Evolutionary conservation across 495 filamentous ascomycete genomes (phyloP), one percentile per base, ranked within the genome.

Genomic region (Chaetomium cochliodes): DNA sequence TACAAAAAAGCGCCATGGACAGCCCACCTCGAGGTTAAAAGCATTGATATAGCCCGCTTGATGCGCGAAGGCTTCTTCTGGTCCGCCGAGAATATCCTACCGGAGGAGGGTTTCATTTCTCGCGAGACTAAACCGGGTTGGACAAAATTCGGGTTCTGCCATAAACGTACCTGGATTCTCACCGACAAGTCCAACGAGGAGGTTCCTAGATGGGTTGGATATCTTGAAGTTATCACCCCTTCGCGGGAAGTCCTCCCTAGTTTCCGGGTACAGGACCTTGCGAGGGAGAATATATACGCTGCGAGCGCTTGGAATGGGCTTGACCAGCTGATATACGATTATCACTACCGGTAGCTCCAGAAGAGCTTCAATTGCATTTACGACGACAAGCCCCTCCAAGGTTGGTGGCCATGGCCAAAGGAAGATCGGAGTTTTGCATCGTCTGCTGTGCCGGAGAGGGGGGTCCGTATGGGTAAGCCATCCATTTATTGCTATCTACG

Each of bases 1-100:
- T 30, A 30, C 28, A 30, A 30, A 18, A 18, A 41, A 1, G 11
- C 37, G 9, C 2, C 55, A 4, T 58, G 55, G 55, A 22, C 39
- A 6, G 55, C 22, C 20, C 3, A 5, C 2, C 11, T 58, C 20
- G 0, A 3, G 0, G 22, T 58, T 16, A n/a, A 2, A 18, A 30
- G 22, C 41, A 0, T 4, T 3, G 56, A 58, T 23, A 16, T 58
- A 3, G 2, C 41, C 15, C 56, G 56, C 6, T 16, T 58, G 41
- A 58, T 58, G 56, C 56, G 56, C 39, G 56, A 58, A 23, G 56
- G 56, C 12, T 47, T 58, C 56, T 58, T 58, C 25, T 58, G 56
- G 56, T 58, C 41, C 8, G 41, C 25, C 56, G 56, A 26, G 6
- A 30, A 58, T 23, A 15, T 58, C 41, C 9, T 58, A 23, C 56